Percentiles rank a stretch among this genome's conserved stretches.
phyloP scores from a whole-genome alignment of 2,329 filamentous ascomycete species.

The Claviceps purpurea region DNA sequence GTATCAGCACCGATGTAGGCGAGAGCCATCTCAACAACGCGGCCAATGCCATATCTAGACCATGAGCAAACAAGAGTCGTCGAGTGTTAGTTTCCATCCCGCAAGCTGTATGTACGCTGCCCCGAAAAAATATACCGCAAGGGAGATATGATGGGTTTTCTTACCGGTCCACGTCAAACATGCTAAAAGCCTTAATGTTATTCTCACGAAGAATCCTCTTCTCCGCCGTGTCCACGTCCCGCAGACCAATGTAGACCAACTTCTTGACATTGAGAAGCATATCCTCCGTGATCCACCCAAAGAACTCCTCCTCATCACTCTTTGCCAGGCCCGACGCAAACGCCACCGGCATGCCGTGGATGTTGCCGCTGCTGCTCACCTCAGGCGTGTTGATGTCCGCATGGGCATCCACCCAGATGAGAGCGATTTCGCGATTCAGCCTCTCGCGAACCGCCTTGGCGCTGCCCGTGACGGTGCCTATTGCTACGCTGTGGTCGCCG shows the following conservation, averaged over 20 bases:
- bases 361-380: conserved; percentile 77
- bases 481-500: conserved; percentile 92
- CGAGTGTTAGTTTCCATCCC: no score
- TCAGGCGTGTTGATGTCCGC: conserved; percentile 96
- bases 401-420: conserved; percentile 98
- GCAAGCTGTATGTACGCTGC: no score
- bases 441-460: conserved; percentile 78
- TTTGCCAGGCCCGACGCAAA: conserved; percentile 78
- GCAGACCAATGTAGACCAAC: conserved; percentile 89
- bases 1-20: conserved; percentile 90
- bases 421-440: conserved; percentile 68
- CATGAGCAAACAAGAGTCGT: no score
- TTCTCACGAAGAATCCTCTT: conserved; percentile 83
- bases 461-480: conserved; percentile 80
- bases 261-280: conserved; percentile 61
- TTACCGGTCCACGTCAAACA: conserved; percentile 92
- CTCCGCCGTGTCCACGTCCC: conserved; percentile 87
- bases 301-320: conserved; percentile 63
- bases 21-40: conserved; percentile 96
- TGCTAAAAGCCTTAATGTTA: conserved; percentile 89
- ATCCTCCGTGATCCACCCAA: conserved; percentile 77
- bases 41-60: conserved; percentile 73
- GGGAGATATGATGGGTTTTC: conserved; percentile 9
- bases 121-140: not conserved
- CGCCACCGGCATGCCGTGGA: conserved; percentile 94